Conservation (phyloP, 345 rosid genomes). For the Eucalyptus brandiana region DNA sequence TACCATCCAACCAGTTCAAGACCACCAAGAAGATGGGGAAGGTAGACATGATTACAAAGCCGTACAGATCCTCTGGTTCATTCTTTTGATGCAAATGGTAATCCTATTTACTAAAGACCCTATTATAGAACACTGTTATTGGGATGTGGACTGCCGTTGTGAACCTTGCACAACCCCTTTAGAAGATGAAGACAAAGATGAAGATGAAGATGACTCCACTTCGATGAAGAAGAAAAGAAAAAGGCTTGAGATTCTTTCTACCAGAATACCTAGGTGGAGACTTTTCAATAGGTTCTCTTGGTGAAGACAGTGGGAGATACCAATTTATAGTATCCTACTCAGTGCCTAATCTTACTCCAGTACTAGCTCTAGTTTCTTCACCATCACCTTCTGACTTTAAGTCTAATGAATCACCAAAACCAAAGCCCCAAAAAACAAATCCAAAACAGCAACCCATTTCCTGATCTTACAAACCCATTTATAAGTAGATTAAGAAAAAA, state of each 20-base stretch:
- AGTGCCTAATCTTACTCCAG: not conserved
- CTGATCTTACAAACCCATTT: too few species aligned
- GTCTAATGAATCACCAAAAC: not conserved
- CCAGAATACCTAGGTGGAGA: not conserved
- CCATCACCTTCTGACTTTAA: not conserved
- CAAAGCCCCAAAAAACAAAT: not conserved
- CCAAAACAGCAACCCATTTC: not conserved
- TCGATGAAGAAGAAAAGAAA: not conserved
- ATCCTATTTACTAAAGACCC: not conserved
- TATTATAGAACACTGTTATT: not conserved
- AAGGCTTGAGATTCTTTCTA: not conserved
- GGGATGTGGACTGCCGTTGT: not conserved
- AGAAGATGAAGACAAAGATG: not conserved
- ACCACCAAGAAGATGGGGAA: not conserved
- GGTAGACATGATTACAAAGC: not conserved
- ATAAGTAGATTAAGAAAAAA: not conserved
- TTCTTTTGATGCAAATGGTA: not conserved
- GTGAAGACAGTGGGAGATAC: not conserved
- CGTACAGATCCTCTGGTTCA: too few species aligned
- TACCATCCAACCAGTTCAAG: not conserved
- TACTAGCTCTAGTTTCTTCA: too few species aligned
- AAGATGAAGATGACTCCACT: not conserved
- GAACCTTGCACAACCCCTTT: not conserved
- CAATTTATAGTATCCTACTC: not conserved
- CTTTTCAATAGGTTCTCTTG: not conserved